Evolutionary conservation across 768 basidiomycete genomes (phyloP).

Genomic region (Trametes cinnabarina): DNA sequence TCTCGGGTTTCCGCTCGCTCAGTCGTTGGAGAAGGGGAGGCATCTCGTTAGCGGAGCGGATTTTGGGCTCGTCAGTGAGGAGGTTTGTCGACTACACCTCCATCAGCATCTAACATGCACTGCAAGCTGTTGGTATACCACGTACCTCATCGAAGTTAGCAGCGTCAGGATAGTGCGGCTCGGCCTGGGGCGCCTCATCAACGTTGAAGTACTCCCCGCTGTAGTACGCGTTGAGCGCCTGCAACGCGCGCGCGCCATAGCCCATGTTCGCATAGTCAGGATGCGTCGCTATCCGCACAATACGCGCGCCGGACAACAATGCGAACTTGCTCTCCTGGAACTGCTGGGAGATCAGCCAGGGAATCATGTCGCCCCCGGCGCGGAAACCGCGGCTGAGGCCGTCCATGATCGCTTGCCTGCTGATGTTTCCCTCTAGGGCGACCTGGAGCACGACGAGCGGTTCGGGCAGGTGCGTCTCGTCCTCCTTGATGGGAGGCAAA

Average conservation of each 20-base stretch:
- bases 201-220: conserved; percentile 89
- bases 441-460: conserved; percentile 96
- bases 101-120: not conserved
- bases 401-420: conserved; percentile 80
- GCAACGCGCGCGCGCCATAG: conserved; percentile 86
- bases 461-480: conserved; percentile 88
- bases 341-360: conserved; percentile 92
- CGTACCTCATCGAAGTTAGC: conserved; percentile 47
- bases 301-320: conserved; percentile 81
- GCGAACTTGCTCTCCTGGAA: conserved; percentile 97
- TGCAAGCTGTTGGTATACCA: conserved; percentile 14
- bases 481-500: conserved; percentile 86
- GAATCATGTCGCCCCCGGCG: conserved; percentile 95
- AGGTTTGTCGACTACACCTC: conserved; percentile 47
- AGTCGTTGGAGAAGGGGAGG: conserved; percentile 90
- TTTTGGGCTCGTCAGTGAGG: conserved; percentile 72
- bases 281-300: conserved; percentile 93
- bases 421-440: conserved; percentile 92
- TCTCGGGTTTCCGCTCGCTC: conserved; percentile 85
- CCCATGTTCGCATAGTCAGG: conserved; percentile 98
- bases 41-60: conserved; percentile 77
- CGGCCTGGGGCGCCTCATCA: conserved; percentile 59
- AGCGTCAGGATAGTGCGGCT: conserved; percentile 61
- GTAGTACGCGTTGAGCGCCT: conserved; percentile 87
- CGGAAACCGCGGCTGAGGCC: conserved; percentile 79